These are phyloP conservation scores for Leccinum variabile DNA, from an alignment of 1,284 basidiomycete species.

Conservation along the genomic window DNA sequence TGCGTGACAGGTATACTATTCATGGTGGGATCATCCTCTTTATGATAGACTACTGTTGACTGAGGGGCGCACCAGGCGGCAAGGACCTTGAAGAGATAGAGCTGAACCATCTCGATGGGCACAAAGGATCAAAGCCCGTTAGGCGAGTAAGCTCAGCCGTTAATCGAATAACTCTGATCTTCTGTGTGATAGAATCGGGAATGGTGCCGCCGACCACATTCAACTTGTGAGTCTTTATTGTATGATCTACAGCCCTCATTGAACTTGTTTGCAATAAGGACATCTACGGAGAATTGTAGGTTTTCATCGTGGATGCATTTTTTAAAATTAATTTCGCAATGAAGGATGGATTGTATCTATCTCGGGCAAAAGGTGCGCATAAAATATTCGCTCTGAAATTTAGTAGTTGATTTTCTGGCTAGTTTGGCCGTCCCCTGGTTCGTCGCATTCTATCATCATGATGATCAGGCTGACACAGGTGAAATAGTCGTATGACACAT, in stretches of 20 bases:
- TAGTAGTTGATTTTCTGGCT: not conserved
- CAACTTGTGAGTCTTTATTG: slow-evolving; percentile 61
- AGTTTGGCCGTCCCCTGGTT: slow-evolving; percentile 52
- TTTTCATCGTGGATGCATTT: not conserved
- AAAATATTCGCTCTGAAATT: not conserved
- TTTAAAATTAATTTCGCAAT: slow-evolving; percentile 7
- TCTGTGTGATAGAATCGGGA: slow-evolving; percentile 63
- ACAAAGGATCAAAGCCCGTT: slow-evolving; percentile 80
- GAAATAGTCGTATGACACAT: slow-evolving; percentile 56
- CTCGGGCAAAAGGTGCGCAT: slow-evolving; percentile 79
- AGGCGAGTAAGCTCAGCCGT: slow-evolving; percentile 36
- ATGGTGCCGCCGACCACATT: slow-evolving; percentile 86
- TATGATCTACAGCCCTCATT: not conserved
- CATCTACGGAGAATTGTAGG: slow-evolving; percentile 86
- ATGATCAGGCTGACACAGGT: slow-evolving; percentile 10
- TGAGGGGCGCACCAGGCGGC: slow-evolving; percentile 47
- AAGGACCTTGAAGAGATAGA: slow-evolving; percentile 86
- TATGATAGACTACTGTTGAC: not conserved
- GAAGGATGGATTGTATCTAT: slow-evolving; percentile 92
- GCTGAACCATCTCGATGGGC: slow-evolving; percentile 80
- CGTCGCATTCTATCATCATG: slow-evolving; percentile 21
- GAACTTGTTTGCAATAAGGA: slow-evolving; percentile 50
- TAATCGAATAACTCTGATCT: slow-evolving; percentile 1
- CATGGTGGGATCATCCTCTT: slow-evolving; percentile 51
- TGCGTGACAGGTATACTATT: slow-evolving; percentile 64